Conservation (phyloP, 768 basidiomycete genomes). For the Rubroboletus pulcherrimus region DNA sequence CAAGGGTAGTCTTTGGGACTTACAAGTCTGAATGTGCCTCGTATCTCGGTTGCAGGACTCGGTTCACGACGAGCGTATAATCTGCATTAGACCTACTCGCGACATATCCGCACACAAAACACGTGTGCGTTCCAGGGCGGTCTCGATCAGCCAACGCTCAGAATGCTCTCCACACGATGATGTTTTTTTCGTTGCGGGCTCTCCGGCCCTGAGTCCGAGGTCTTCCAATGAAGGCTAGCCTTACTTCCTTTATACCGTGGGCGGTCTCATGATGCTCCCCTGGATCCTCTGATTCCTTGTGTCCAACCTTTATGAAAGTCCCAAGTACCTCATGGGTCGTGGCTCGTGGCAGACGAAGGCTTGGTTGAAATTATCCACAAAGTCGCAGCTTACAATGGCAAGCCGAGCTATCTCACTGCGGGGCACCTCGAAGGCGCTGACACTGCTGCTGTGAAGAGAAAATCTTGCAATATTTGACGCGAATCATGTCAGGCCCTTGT, state of each 20-base stretch:
- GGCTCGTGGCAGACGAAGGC: constrained; percentile 55
- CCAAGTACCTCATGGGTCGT: constrained; percentile 68
- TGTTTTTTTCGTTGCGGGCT: constrained; percentile 53
- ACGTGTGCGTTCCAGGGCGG: too few species aligned
- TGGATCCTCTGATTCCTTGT: constrained; percentile 61
- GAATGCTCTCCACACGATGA: too few species aligned
- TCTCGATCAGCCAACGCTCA: too few species aligned
- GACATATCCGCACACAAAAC: too few species aligned
- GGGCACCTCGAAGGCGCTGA: constrained; percentile 35
- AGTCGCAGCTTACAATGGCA: constrained; percentile 61
- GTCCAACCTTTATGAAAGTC: constrained; percentile 66
- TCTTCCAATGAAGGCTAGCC: constrained; percentile 69
- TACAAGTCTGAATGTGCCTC: too few species aligned
- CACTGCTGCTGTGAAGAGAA: constrained; percentile 37
- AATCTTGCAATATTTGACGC: constrained; percentile 37
- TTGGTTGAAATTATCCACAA: constrained; percentile 61
- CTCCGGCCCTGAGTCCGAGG: constrained; percentile 37
- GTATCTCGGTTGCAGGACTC: too few species aligned
- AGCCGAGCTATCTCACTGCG: constrained; percentile 42
- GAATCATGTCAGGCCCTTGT: constrained; percentile 45
- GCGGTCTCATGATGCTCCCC: constrained; percentile 62
- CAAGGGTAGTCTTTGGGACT: too few species aligned
- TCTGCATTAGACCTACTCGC: too few species aligned
- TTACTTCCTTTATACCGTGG: constrained; percentile 68
- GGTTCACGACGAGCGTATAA: too few species aligned